Base-by-base conservation (phyloP, 2,329 filamentous ascomycete species). In the Elsinoe ampelina region DNA sequence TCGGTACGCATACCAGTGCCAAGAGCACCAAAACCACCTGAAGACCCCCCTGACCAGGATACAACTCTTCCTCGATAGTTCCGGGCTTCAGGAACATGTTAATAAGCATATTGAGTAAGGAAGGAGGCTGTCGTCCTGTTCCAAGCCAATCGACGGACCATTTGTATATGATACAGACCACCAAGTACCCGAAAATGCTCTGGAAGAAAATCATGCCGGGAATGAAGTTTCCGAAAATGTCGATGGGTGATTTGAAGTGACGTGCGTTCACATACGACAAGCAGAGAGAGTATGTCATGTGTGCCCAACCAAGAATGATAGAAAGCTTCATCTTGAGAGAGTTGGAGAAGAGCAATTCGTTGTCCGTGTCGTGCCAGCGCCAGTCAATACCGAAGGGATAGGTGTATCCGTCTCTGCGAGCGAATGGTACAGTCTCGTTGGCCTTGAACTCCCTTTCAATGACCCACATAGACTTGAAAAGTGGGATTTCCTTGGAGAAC, bases 311-410 rank as follows among this genome's bases (percentile, higher is more conserved):
- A 62, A 98, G 81, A 63, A 98, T 82, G 69, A 98, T 96, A 77
- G 89, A 95, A 75, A 98, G 87, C 80, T 98, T 98, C 93, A 98
- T 98, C 84, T 98, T 98, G 81, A 93, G 95, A 73, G 88, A 95
- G 85, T 98, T 98, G 71, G 83, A 87, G 76, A 98, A 98, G 51
- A 98, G 81, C 17, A 98, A 80, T 60, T 95, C 87, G 67, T 98
- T 98, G 66, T 97, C 92, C 11, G 90, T 87, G 59, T 87, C 90
- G 70, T 98, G 95, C 93, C 93, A 98, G 67, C 86, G 87, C 84
- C 86, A 95, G 69, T 98, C 93, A 59, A 98, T 75, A 63, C 93
- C 93, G 68, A 98, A 95, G 13, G 95, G 92, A 71, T 96, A 98
- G 54, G 90, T 86, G 73, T 96, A 91, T 58, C 80, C 80, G 48